These are phyloP conservation scores for Laguncularia racemosa DNA, from an alignment of 345 rosid genomes.

Conservation along the genomic window DNA sequence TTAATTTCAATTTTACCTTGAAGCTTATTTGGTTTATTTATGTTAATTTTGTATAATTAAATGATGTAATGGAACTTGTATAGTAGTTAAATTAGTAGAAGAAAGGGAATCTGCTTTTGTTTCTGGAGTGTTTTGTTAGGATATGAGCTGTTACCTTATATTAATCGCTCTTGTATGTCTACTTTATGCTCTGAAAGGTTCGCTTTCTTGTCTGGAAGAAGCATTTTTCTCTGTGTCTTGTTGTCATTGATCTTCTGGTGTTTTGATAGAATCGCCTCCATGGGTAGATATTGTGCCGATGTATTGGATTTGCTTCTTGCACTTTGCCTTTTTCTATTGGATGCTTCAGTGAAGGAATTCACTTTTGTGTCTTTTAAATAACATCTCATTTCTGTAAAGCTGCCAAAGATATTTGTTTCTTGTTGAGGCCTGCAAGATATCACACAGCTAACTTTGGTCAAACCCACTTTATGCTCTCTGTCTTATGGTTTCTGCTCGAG, in stretches of 20 bases:
- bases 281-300: constrained; percentile 60
- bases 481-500: constrained; percentile 10
- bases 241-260: constrained; percentile 24
- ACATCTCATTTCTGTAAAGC: constrained; percentile 55
- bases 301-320: constrained; percentile 35
- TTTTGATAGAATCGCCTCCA: constrained; percentile 10
- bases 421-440: constrained; percentile 63
- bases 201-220: constrained; percentile 63
- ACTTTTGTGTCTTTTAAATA: constrained; percentile 35
- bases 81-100: constrained; percentile 14
- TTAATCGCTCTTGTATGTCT: constrained; percentile 33
- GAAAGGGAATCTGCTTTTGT: constrained; percentile 73
- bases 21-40: constrained; percentile 17
- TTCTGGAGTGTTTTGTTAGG: constrained; percentile 41
- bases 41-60: constrained; percentile 6
- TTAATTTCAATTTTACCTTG: constrained; percentile 23
- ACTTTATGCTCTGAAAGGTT: constrained; percentile 94
- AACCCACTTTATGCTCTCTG: constrained; percentile 25
- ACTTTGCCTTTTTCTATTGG: constrained; percentile 33
- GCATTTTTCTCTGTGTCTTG: constrained; percentile 44
- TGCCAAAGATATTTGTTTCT: constrained; percentile 51
- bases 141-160: constrained; percentile 27
- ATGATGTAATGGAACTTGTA: too few relatives aligned
- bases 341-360: constrained; percentile 27
- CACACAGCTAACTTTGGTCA: constrained; percentile 43